Conservation (phyloP, 306 rosid species). For the Cicer pinnatifidum region DNA sequence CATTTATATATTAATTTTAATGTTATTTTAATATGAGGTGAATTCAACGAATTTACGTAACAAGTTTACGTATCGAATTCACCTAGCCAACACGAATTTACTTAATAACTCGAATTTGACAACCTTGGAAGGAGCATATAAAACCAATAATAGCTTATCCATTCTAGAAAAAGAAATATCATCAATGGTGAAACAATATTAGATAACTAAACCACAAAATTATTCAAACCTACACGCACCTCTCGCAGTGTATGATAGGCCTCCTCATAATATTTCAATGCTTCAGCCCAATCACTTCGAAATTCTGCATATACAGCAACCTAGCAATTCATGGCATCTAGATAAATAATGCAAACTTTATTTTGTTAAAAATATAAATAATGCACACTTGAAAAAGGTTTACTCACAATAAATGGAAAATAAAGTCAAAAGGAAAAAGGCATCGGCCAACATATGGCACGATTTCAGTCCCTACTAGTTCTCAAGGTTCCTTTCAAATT, state of each 20-base stretch:
- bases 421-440: slow-evolving; percentile 24
- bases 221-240: slow-evolving; percentile 51
- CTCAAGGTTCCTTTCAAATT: slow-evolving; percentile 1
- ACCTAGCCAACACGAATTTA: too few species aligned
- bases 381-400: slow-evolving; percentile 36
- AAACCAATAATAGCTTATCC: slow-evolving; percentile 13
- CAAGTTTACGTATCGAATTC: too few species aligned
- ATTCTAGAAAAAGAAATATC: slow-evolving; percentile 31
- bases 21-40: too few species aligned
- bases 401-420: slow-evolving; percentile 15
- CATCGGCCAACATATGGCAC: background rate
- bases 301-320: slow-evolving; percentile 98
- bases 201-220: slow-evolving; percentile 31
- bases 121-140: background rate
- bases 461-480: background rate
- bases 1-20: too few species aligned
- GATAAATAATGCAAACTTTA: slow-evolving; percentile 48
- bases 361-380: slow-evolving; percentile 38
- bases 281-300: slow-evolving; percentile 91
- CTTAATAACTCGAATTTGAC: too few species aligned
- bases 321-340: slow-evolving; percentile 63
- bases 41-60: too few species aligned
- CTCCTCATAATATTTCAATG: slow-evolving; percentile 86
- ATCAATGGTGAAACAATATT: slow-evolving; percentile 25
- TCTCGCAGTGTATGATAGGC: slow-evolving; percentile 85